Conservation (phyloP, 495 filamentous ascomycete genomes). For the Schizothecium vesticola region DNA sequence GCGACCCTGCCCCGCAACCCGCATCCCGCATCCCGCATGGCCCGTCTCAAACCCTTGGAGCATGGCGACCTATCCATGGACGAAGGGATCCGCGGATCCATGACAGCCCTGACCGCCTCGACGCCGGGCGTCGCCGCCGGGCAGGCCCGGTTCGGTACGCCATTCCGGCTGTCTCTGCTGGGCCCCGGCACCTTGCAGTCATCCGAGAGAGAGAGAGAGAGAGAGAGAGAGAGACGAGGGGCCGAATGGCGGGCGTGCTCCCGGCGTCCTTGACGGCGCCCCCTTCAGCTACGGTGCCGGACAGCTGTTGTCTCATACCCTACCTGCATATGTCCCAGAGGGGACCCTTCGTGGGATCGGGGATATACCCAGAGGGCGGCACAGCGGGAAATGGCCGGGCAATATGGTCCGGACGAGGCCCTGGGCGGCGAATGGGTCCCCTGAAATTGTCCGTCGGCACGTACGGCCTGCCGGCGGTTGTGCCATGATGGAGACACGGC, state of each 20-base stretch:
- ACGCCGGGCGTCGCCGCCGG: not conserved
- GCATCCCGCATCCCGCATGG: not conserved
- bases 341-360: not conserved
- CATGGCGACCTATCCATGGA: not conserved
- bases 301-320: slow-evolving; percentile 15
- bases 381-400: slow-evolving; percentile 5
- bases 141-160: not conserved
- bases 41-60: not conserved
- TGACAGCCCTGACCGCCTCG: not conserved
- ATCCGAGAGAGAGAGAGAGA: not conserved
- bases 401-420: slow-evolving; percentile 3
- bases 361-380: slow-evolving; percentile 1
- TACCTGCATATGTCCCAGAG: slow-evolving; percentile 7
- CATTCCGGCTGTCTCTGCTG: not conserved
- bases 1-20: not conserved
- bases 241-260: not conserved
- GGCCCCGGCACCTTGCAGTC: not conserved
- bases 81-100: not conserved
- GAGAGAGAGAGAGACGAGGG: not conserved
- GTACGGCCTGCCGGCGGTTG: slow-evolving; percentile 1
- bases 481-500: slow-evolving; percentile 1
- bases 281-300: slow-evolving; percentile 4
- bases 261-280: not conserved
- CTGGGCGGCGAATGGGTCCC: not conserved
- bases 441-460: slow-evolving; percentile 13